phyloP scores from a whole-genome alignment of 192 early-diverging fungal species.

The Coemansia guatemalensis region DNA sequence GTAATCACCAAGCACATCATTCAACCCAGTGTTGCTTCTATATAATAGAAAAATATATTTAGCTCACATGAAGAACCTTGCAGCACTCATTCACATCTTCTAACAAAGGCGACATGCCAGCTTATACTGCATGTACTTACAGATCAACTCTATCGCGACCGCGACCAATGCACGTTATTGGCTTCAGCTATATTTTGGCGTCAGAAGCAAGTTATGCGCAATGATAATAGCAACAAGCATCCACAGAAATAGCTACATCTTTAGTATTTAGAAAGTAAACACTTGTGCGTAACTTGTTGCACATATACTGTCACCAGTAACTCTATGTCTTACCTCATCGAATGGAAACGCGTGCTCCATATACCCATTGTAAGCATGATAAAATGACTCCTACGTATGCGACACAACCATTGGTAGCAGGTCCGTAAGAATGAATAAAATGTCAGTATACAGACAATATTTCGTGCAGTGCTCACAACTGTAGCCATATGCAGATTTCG shows the following conservation, averaged over 20 bases:
- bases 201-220: not conserved
- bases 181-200: slow-evolving; percentile 60
- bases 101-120: slow-evolving; percentile 38
- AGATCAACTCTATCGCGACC: slow-evolving; percentile 66
- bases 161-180: slow-evolving; percentile 75
- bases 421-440: not conserved
- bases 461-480: too few relatives aligned
- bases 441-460: not conserved
- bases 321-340: slow-evolving; percentile 62
- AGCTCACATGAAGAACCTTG: too few relatives aligned
- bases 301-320: not conserved
- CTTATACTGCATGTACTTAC: slow-evolving; percentile 23
- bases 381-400: slow-evolving; percentile 55
- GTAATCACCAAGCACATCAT: slow-evolving; percentile 96
- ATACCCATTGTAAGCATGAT: slow-evolving; percentile 79
- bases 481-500: too few relatives aligned
- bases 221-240: too few relatives aligned
- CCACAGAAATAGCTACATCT: too few relatives aligned
- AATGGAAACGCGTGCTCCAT: slow-evolving; percentile 83
- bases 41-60: not conserved
- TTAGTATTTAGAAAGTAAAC: too few relatives aligned
- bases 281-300: too few relatives aligned
- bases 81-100: too few relatives aligned
- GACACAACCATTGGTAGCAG: not conserved
- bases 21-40: slow-evolving; percentile 55